Conservation (phyloP, 345 rosid genomes). For the Leavenworthia alabamica region DNA sequence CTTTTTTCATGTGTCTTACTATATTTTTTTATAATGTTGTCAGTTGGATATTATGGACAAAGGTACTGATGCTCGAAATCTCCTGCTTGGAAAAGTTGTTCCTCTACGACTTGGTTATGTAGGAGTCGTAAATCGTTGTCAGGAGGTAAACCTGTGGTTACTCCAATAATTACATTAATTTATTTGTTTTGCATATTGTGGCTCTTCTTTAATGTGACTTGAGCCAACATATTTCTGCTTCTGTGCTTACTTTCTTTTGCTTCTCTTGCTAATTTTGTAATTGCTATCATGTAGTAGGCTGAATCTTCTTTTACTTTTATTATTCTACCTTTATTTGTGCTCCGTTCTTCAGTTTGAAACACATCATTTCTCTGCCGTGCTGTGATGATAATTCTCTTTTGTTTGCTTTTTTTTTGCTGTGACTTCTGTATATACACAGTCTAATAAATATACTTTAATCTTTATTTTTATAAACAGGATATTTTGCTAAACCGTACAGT, state of each 20-base stretch:
- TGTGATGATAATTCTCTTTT: neutral
- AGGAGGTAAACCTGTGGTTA: slow-evolving; percentile 38
- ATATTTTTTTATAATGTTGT: slow-evolving; percentile 6
- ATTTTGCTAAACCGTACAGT: slow-evolving; percentile 49
- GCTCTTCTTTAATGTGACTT: neutral
- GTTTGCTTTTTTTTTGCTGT: neutral
- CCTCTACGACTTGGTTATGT: slow-evolving; percentile 63
- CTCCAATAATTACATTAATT: neutral
- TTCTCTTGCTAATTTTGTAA: neutral
- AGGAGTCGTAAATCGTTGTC: slow-evolving; percentile 68
- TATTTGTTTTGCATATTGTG: neutral
- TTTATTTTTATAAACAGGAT: slow-evolving; percentile 37
- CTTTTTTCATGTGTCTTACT: slow-evolving; percentile 6
- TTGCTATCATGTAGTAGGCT: neutral
- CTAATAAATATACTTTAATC: neutral
- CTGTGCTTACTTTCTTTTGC: neutral
- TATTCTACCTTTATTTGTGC: neutral
- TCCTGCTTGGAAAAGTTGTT: slow-evolving; percentile 55
- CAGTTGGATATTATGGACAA: slow-evolving; percentile 81
- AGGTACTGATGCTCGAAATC: slow-evolving; percentile 56
- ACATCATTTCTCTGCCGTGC: neutral
- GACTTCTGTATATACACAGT: slow-evolving; percentile 3
- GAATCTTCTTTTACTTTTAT: neutral
- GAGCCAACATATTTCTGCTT: neutral
- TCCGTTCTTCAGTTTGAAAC: neutral